Percentiles rank a stretch among this genome's conserved stretches.
These are phyloP conservation scores for Rhodotorula babjevae DNA, from an alignment of 768 basidiomycete species.

Conservation along the genomic window DNA sequence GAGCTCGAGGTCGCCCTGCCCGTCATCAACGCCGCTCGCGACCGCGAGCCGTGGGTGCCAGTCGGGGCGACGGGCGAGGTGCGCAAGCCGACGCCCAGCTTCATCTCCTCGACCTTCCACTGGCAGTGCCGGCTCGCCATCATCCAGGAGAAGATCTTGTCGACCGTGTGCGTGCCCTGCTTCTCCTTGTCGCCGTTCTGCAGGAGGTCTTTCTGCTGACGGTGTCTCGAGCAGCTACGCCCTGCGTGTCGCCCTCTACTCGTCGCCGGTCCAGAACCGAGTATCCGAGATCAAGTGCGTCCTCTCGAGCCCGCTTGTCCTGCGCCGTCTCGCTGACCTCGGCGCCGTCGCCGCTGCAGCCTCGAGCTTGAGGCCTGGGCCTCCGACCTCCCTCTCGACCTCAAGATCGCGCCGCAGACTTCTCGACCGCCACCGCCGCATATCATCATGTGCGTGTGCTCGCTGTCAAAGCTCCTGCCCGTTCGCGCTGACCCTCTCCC, in stretches of 20 bases:
- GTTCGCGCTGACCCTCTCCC: neutral
- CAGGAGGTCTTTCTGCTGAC: neutral
- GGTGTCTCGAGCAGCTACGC: neutral
- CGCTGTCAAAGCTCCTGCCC: no score
- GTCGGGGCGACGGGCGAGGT: neutral
- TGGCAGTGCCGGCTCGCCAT: constrained; percentile 21
- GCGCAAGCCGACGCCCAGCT: constrained; percentile 5
- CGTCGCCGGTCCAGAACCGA: neutral
- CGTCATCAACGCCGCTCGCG: constrained; percentile 7
- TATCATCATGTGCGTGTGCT: constrained; percentile 46
- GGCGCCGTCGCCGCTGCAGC: neutral
- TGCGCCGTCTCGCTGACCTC: no score
- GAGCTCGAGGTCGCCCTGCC: constrained; percentile 26
- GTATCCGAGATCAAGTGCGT: constrained; percentile 21
- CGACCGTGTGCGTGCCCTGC: constrained; percentile 5
- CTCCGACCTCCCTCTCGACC: neutral
- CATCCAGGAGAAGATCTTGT: constrained; percentile 23
- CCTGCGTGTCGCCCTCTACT: constrained; percentile 1
- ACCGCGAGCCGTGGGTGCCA: constrained; percentile 5
- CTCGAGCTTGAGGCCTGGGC: constrained; percentile 22
- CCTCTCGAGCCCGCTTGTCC: no score
- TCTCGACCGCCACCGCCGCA: constrained; percentile 44
- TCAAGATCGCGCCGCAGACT: constrained; percentile 17
- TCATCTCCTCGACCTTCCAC: constrained; percentile 8
- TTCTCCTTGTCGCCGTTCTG: no score